phyloP scores from a whole-genome alignment of 2,329 filamentous ascomycete species.

The Aspergillus sp. region DNA sequence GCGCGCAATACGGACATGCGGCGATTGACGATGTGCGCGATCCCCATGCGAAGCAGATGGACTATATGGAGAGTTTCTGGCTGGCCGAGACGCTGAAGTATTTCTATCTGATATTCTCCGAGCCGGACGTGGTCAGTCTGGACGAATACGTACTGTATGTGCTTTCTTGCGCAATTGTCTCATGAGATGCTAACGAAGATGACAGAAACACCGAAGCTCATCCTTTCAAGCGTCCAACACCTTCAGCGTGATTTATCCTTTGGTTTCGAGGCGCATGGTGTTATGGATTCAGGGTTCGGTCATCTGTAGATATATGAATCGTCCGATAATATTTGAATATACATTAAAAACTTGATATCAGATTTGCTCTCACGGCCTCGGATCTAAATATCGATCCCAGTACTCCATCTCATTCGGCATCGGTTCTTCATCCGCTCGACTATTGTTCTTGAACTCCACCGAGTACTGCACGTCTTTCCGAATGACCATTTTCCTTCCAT shows the following conservation, averaged over 20 bases:
- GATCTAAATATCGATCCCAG: slow-evolving; percentile 5
- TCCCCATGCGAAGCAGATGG: slow-evolving; percentile 25
- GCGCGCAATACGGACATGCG: slow-evolving; percentile 45
- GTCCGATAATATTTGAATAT: too few relatives aligned
- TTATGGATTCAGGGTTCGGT: background rate
- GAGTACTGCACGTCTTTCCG: slow-evolving; percentile 34
- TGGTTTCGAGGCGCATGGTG: background rate
- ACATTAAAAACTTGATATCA: too few relatives aligned
- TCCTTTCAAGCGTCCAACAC: slow-evolving; percentile 33
- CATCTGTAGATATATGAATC: too few relatives aligned
- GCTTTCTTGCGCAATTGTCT: background rate
- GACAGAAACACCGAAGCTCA: slow-evolving; percentile 43
- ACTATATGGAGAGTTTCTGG: slow-evolving; percentile 49
- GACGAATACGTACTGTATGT: slow-evolving; percentile 47
- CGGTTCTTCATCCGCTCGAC: background rate
- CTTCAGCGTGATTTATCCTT: background rate
- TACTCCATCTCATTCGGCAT: slow-evolving; percentile 15
- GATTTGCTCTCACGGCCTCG: background rate
- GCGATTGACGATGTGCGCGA: slow-evolving; percentile 44
- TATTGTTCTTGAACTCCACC: slow-evolving; percentile 24
- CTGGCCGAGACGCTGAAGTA: slow-evolving; percentile 48
- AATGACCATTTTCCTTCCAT: slow-evolving; percentile 31
- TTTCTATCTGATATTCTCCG: slow-evolving; percentile 46
- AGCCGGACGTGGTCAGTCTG: slow-evolving; percentile 39
- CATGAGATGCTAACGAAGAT: background rate